A percentile compares a stretch with the other conserved stretches of the same genome.
phyloP scores from a whole-genome alignment of 257 asterid species.

The Nicotiana undulata region DNA sequence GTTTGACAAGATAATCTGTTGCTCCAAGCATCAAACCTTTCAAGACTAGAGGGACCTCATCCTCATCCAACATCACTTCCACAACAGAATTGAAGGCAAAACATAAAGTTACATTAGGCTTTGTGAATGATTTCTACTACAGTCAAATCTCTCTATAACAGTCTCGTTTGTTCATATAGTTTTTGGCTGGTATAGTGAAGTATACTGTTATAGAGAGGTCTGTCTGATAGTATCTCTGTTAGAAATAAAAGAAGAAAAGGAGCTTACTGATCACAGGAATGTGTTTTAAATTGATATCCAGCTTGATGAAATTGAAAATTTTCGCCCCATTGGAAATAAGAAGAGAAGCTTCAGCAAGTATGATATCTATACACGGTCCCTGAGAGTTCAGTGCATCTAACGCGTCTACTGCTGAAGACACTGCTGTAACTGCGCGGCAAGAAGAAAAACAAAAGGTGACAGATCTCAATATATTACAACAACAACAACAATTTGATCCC shows the following conservation, averaged over 20 bases:
- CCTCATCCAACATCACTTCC: constrained; percentile 41
- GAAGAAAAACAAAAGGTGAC: background rate
- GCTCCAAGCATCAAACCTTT: constrained; percentile 68
- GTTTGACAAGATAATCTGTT: constrained; percentile 64
- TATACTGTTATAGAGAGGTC: no score
- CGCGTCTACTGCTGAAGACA: constrained; percentile 36
- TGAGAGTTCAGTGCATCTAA: constrained; percentile 31
- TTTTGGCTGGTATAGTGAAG: no score
- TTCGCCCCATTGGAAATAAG: constrained; percentile 45
- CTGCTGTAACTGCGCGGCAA: constrained; percentile 44
- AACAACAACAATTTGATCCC: no score
- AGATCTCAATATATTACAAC: background rate
- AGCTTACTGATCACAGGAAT: constrained; percentile 65
- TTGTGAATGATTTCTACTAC: background rate
- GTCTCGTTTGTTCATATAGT: no score
- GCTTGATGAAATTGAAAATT: constrained; percentile 44
- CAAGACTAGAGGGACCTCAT: constrained; percentile 38
- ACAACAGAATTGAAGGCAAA: background rate
- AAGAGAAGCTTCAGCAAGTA: constrained; percentile 47
- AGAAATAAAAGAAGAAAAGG: background rate
- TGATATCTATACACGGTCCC: constrained; percentile 45
- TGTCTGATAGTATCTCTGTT: no score
- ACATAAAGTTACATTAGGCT: background rate
- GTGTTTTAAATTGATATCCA: constrained; percentile 27
- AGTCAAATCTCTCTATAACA: no score